These are phyloP conservation scores for Eruca vesicaria DNA, from an alignment of 441 rosid species.

Conservation along the genomic window DNA sequence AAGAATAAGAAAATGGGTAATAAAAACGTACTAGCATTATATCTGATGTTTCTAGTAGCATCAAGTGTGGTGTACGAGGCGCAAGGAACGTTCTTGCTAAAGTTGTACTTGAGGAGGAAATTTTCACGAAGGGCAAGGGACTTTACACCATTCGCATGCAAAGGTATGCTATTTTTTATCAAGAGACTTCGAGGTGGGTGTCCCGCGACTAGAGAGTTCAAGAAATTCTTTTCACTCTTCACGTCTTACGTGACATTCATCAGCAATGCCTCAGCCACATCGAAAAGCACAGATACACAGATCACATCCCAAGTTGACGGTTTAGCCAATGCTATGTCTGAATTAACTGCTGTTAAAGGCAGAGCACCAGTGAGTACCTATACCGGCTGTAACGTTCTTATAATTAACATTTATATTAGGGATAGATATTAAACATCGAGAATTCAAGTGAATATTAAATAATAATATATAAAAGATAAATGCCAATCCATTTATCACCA, in stretches of 20 bases:
- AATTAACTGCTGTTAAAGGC: background rate
- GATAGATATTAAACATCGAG: too few relatives aligned
- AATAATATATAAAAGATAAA: too few relatives aligned
- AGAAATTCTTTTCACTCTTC: background rate
- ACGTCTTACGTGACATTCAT: background rate
- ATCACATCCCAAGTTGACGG: background rate
- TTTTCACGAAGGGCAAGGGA: background rate
- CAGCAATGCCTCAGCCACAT: background rate
- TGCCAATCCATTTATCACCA: too few relatives aligned
- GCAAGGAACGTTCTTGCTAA: conserved; percentile 25
- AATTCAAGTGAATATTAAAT: too few relatives aligned
- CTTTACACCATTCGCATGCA: conserved; percentile 21
- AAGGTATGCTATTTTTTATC: background rate
- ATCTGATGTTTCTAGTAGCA: conserved; percentile 20
- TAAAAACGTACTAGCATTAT: conserved; percentile 10
- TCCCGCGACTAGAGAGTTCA: conserved; percentile 21
- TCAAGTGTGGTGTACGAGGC: conserved; percentile 30
- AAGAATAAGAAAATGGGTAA: conserved; percentile 6
- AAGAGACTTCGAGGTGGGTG: background rate
- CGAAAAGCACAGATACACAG: background rate
- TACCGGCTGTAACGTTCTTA: background rate
- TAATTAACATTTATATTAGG: background rate
- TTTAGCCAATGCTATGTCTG: background rate
- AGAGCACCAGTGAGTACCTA: background rate
- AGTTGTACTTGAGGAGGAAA: conserved; percentile 1